These are phyloP conservation scores for Pelargonium myrrhifolium DNA, from an alignment of 441 rosid genomes.

Conservation along the genomic window DNA sequence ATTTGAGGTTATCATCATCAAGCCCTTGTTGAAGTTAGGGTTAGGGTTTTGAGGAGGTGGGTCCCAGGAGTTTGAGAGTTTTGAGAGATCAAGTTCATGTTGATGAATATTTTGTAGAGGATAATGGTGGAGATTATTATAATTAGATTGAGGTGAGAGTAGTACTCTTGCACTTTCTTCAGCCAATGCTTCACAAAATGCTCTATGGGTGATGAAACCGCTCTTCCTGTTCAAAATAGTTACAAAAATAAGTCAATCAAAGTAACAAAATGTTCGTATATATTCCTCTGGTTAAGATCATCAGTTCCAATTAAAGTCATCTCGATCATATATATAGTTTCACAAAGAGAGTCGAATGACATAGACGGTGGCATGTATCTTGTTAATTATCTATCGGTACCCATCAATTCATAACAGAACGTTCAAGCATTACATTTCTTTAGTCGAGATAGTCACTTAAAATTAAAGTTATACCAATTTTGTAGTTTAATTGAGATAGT, in stretches of 20 bases:
- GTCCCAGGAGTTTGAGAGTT: not conserved
- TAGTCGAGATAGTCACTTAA: too few relatives aligned
- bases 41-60: constrained; percentile 3
- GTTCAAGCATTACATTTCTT: too few relatives aligned
- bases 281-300: too few relatives aligned
- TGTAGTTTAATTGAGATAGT: too few relatives aligned
- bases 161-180: constrained; percentile 6
- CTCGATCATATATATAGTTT: too few relatives aligned
- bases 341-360: too few relatives aligned
- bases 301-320: too few relatives aligned
- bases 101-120: not conserved
- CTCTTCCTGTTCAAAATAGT: not conserved
- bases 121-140: not conserved
- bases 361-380: too few relatives aligned
- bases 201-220: constrained; percentile 4
- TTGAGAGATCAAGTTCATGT: not conserved
- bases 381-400: too few relatives aligned
- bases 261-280: not conserved
- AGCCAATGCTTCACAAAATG: constrained; percentile 7
- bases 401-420: too few relatives aligned
- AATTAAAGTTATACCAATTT: too few relatives aligned
- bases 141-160: not conserved
- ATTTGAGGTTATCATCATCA: not conserved
- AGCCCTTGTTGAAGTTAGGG: too few relatives aligned
- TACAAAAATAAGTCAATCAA: not conserved